Base-by-base conservation (phyloP, 257 asterid species). In the Solanum ossicruentum region DNA sequence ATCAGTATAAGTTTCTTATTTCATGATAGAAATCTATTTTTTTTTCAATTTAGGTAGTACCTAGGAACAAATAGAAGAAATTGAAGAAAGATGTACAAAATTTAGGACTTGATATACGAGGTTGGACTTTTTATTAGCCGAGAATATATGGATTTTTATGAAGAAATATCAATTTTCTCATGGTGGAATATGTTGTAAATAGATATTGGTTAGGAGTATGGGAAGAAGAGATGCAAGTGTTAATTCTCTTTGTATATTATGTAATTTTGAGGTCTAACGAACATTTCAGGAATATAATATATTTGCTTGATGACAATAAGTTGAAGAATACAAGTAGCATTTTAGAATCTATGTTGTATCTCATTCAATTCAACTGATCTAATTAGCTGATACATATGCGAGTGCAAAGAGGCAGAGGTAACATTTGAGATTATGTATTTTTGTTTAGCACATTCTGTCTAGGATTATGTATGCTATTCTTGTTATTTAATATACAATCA, bases 191-290 rank as follows among this genome's bases (percentile, higher is more conserved):
- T 75, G 47, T 45, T 86, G 87, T 86, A 83, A 83, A 88, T 88
- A 86, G 75, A 78, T 78, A 78, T 78, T 78, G 70, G 56, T 77
- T 85, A 77, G 81, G 83, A 36, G 83, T 15, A 17, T 20, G 21
- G 32, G 17, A 39, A 80, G 55, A 43, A 43, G 73, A 45, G 75
- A 58, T 80, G n/a, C 45, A 80, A 55, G 39, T 47, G 32, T 26
- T n/a, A 28, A 23, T 72, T 80, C 84, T 88, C 77, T 80, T 10
- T 86, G 90, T 84, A 86, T 55, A 88, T 61, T 82, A 78, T 82
- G 21, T 78, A 52, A 78, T 52, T 78, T 78, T 78, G 49, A 75
- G 61, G 32, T 78, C 18, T 52, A 26, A 78, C 2, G 65, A 17
- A 26, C 10, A 23, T 78, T 54, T 52, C 26, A 28, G 49, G 17